Conservation (phyloP, 768 basidiomycete species). For the Termitomyces sp. region DNA sequence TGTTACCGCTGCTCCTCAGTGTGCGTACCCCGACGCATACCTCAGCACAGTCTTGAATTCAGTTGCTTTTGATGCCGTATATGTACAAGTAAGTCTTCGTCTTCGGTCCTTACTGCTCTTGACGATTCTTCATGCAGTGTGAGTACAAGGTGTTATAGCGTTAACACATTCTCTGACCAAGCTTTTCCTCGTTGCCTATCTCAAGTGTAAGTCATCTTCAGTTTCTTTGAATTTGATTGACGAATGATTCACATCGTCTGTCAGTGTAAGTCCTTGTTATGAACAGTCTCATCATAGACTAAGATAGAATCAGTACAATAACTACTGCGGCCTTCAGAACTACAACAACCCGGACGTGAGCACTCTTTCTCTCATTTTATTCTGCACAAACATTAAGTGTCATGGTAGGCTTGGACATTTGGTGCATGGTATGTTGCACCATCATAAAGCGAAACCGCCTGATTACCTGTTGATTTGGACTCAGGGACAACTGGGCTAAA, state of each 20-base stretch:
- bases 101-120: neutral
- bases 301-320: constrained; percentile 14
- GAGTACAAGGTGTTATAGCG: neutral
- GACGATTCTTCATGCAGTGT: constrained; percentile 2
- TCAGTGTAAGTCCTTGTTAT: constrained; percentile 7
- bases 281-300: neutral
- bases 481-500: constrained; percentile 53
- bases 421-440: constrained; percentile 30
- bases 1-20: constrained; percentile 51
- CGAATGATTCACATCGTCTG: neutral
- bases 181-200: neutral
- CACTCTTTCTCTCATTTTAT: neutral
- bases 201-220: constrained; percentile 7
- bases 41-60: constrained; percentile 48
- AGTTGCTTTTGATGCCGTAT: constrained; percentile 59
- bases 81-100: constrained; percentile 50
- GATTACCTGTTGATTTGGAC: neutral
- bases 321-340: constrained; percentile 27
- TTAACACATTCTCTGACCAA: neutral
- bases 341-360: constrained; percentile 36
- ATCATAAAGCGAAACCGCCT: neutral
- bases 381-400: neutral
- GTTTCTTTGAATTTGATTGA: neutral
- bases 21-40: constrained; percentile 57
- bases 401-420: constrained; percentile 40